These are phyloP conservation scores for Hypseocharis bilobata DNA, from an alignment of 441 rosid genomes.

Conservation along the genomic window DNA sequence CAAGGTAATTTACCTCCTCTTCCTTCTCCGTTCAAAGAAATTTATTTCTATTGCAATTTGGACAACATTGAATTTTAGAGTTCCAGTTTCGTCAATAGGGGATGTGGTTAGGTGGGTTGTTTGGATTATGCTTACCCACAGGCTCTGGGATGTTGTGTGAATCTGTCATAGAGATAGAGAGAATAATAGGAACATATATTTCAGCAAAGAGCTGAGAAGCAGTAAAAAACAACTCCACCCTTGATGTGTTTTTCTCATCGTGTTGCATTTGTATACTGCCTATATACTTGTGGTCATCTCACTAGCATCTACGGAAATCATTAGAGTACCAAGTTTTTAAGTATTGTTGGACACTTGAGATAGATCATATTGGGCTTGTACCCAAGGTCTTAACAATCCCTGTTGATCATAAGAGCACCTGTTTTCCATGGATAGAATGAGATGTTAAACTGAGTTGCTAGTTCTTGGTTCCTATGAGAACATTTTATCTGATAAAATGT, in stretches of 20 bases:
- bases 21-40: background rate
- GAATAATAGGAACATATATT: background rate
- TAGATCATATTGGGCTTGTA: too few relatives aligned
- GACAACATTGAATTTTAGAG: background rate
- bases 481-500: background rate
- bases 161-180: background rate
- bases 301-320: too few relatives aligned
- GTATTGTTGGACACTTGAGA: too few relatives aligned
- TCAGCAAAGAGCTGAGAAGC: background rate
- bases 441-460: background rate
- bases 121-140: background rate
- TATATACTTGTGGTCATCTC: too few relatives aligned
- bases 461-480: background rate
- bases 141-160: too few relatives aligned
- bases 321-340: too few relatives aligned
- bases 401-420: too few relatives aligned
- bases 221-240: background rate
- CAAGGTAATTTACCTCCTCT: slow-evolving; percentile 43
- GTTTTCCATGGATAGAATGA: background rate
- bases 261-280: too few relatives aligned
- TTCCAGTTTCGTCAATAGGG: background rate
- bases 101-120: background rate
- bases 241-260: too few relatives aligned
- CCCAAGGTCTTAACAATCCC: too few relatives aligned
- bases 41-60: background rate